These are phyloP conservation scores for Coemansia sp. DNA, from an alignment of 192 early-diverging fungal species.

Conservation along the genomic window DNA sequence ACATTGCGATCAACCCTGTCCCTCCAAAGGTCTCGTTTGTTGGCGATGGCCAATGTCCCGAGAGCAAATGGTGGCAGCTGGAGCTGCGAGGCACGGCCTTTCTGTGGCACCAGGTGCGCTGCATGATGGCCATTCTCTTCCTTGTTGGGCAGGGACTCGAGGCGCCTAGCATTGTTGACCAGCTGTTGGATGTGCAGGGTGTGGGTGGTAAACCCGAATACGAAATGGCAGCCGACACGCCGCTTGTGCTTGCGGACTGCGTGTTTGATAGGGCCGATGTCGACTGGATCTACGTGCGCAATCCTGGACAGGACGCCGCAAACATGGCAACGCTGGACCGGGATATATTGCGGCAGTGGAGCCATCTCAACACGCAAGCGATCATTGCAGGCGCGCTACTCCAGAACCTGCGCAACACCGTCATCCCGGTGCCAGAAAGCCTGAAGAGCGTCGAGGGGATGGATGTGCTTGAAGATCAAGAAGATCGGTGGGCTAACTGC, in stretches of 20 bases:
- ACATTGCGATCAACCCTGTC: conserved; percentile 62
- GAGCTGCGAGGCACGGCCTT: conserved; percentile 86
- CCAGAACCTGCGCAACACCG: conserved; percentile 28
- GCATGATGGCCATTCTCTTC: conserved; percentile 91
- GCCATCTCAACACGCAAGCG: conserved; percentile 36
- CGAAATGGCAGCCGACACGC: conserved; percentile 87
- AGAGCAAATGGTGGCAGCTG: conserved; percentile 59
- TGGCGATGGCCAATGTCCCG: conserved; percentile 13
- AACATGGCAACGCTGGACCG: conserved; percentile 39
- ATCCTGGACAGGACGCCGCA: conserved; percentile 16
- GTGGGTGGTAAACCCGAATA: conserved; percentile 80
- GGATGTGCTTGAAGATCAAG: conserved; percentile 1
- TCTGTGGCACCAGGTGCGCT: conserved; percentile 97
- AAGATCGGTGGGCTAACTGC: conserved; percentile 26
- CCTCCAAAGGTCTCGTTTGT: conserved; percentile 26
- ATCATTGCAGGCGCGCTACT: conserved; percentile 43
- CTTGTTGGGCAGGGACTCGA: conserved; percentile 82
- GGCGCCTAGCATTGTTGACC: conserved; percentile 64
- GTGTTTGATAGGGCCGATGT: conserved; percentile 61
- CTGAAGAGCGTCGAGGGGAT: background rate
- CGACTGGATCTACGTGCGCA: conserved; percentile 61
- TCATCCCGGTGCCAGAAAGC: conserved; percentile 9
- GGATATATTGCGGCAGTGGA: conserved; percentile 23
- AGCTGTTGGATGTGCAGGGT: conserved; percentile 66
- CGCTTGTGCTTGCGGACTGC: conserved; percentile 88